A percentile compares a stretch with the other conserved stretches of the same genome.
Conservation (phyloP, 139 green algal genomes). For the Picochlorum costavermella region DNA sequence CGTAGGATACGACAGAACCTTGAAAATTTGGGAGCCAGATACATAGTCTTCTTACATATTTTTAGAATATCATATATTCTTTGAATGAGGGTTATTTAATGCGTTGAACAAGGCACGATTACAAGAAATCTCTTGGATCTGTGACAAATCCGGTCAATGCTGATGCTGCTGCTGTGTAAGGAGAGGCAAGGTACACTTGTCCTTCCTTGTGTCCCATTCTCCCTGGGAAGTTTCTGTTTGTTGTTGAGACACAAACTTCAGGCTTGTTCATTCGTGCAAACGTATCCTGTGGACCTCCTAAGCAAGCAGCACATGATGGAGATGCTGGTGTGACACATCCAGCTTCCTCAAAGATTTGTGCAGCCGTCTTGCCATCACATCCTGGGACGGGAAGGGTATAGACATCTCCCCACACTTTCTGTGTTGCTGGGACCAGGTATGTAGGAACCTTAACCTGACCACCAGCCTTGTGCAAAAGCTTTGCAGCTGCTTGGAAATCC, state of each 20-base stretch:
- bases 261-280: slow-evolving; percentile 95
- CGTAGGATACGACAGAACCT: slow-evolving; percentile 68
- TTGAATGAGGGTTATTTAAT: slow-evolving; percentile 1
- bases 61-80: background rate
- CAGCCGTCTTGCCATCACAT: slow-evolving; percentile 86
- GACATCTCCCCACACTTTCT: slow-evolving; percentile 94
- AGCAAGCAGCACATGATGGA: slow-evolving; percentile 84
- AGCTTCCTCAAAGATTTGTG: slow-evolving; percentile 88
- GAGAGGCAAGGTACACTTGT: slow-evolving; percentile 88
- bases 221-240: slow-evolving; percentile 96
- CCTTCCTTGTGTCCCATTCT: slow-evolving; percentile 96
- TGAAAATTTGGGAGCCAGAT: slow-evolving; percentile 74
- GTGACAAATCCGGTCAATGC: slow-evolving; percentile 73
- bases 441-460: slow-evolving; percentile 86
- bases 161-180: slow-evolving; percentile 85
- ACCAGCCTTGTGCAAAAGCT: slow-evolving; percentile 76
- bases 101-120: background rate
- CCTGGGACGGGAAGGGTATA: slow-evolving; percentile 83
- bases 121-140: slow-evolving; percentile 80
- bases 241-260: slow-evolving; percentile 89
- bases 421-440: slow-evolving; percentile 90
- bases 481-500: slow-evolving; percentile 83
- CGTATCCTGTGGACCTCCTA: slow-evolving; percentile 87
- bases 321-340: slow-evolving; percentile 80
- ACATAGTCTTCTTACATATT: background rate